Evolutionary conservation across 148 eudicot genomes (phyloP), one percentile per base, ranked within the genome.

Genomic region (Heliosperma pusillum): DNA sequence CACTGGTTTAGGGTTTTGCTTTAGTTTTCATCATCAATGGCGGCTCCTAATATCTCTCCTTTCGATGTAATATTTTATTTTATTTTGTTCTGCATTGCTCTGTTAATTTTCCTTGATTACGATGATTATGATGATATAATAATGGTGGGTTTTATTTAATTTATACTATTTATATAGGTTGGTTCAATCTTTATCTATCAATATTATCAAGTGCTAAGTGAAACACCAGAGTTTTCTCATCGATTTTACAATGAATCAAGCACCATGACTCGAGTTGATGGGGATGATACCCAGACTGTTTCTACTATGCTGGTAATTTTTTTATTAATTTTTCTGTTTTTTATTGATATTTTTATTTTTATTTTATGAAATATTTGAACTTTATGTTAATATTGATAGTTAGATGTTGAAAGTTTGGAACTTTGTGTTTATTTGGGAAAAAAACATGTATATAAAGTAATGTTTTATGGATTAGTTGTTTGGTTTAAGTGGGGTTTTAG

Each of bases 201-300:
- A 76, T 93, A 91, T 27, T 93, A 93, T 76, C 86, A 82, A 59
- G 83, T 93, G 65, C 87, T 91, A 77, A 86, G 85, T 61, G 90
- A 88, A 65, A 81, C 89, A 33, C 91, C 95, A 1, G 90, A 91
- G n/a, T 74, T 7, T 40, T 84, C 87, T 50, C 86, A 88, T 80
- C 97, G 84, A 76, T 93, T 93, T 70, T 93, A 91, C 74, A 87
- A 83, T 21, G 91, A 88, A 12, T 76, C 92, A 0, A 93, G 98
- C 77, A 73, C 89, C 22, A 76, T 88, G 85, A 80, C 90, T 74
- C 82, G 93, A 52, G 86, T 89, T 60, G 92, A 89, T 86, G 97
- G 95, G 10, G 93, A 88, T 58, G 75, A 75, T 16, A 82, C 71
- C 11, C 85, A 89, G 16, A 79, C 81, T 0, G 90, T 80, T 59